Percentiles rank a stretch among this genome's conserved stretches.
Conservation (phyloP, 176 grass and related monocot species). For the Oryza meyeriana region DNA sequence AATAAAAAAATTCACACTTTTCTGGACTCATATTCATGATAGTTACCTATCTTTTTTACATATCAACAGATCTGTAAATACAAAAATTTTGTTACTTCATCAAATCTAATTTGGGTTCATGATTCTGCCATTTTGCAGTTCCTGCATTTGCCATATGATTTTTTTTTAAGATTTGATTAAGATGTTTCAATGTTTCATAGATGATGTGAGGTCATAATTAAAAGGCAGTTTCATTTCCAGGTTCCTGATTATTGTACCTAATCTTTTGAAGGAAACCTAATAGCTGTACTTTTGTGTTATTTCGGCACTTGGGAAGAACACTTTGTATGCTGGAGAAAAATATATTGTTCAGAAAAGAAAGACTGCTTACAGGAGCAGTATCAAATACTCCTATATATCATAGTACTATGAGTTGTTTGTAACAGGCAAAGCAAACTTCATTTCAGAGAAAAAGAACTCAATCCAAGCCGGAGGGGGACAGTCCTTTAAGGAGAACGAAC, state of each 20-base stretch:
- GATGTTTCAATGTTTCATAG: neutral
- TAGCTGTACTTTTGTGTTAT: neutral
- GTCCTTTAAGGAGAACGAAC: neutral
- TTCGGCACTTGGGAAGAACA: neutral
- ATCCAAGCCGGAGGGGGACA: neutral
- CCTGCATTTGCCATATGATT: neutral
- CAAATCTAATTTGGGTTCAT: neutral
- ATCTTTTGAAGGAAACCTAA: neutral
- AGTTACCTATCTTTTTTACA: slow-evolving; percentile 34
- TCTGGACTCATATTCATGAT: too few relatives aligned
- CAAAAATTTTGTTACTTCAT: slow-evolving; percentile 11
- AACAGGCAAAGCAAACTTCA: neutral
- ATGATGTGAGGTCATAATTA: neutral
- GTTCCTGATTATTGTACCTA: neutral
- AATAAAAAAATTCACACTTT: neutral
- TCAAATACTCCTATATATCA: neutral
- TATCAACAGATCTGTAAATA: slow-evolving; percentile 21
- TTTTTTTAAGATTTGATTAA: neutral
- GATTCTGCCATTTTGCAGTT: neutral
- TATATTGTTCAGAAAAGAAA: neutral
- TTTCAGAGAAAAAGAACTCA: neutral
- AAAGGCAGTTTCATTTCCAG: neutral
- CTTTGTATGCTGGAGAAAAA: neutral
- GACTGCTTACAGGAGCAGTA: neutral
- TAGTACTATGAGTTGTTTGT: neutral